Percentiles rank a stretch among this genome's conserved stretches.
Evolutionary conservation across 805 yeast species (phyloP).

Genomic region (Metschnikowia matae): DNA sequence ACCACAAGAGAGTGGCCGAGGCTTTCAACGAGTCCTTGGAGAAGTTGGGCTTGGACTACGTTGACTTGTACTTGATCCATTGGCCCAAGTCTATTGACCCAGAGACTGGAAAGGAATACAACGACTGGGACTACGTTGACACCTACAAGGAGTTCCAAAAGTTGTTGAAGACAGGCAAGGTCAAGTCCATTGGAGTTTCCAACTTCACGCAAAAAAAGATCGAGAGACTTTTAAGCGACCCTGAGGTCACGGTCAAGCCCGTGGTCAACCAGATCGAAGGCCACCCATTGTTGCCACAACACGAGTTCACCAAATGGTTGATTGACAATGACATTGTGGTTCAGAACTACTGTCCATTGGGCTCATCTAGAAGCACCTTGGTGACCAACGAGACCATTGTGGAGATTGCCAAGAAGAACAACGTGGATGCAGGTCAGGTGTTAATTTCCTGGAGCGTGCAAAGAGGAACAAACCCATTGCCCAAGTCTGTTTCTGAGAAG

Average conservation of each 20-base stretch:
- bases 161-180: constrained; percentile 19
- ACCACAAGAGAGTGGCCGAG: constrained; percentile 11
- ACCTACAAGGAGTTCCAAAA: constrained; percentile 35
- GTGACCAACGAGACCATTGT: constrained; percentile 13
- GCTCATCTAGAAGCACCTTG: constrained; percentile 14
- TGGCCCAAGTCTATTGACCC: constrained; percentile 17
- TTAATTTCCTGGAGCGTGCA: constrained; percentile 19
- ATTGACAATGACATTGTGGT: constrained; percentile 12
- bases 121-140: constrained; percentile 24
- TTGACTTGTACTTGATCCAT: constrained; percentile 19
- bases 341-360: constrained; percentile 20
- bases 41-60: constrained; percentile 16
- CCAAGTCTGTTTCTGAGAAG: constrained; percentile 22
- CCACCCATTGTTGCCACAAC: constrained; percentile 19
- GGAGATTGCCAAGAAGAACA: constrained; percentile 15
- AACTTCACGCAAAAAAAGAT: constrained; percentile 16
- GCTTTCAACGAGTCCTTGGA: constrained; percentile 16
- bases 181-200: constrained; percentile 17
- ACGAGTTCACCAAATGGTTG: constrained; percentile 14
- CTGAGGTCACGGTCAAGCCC: constrained; percentile 17
- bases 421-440: constrained; percentile 17
- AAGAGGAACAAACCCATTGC: constrained; percentile 19
- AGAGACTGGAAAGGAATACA: constrained; percentile 7
- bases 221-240: constrained; percentile 15
- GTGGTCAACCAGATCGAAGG: constrained; percentile 20